Percentiles rank a stretch among this genome's conserved stretches.
Conservation (phyloP, 1,139 yeast genomes). For the Yamadazyma trypodendri region DNA sequence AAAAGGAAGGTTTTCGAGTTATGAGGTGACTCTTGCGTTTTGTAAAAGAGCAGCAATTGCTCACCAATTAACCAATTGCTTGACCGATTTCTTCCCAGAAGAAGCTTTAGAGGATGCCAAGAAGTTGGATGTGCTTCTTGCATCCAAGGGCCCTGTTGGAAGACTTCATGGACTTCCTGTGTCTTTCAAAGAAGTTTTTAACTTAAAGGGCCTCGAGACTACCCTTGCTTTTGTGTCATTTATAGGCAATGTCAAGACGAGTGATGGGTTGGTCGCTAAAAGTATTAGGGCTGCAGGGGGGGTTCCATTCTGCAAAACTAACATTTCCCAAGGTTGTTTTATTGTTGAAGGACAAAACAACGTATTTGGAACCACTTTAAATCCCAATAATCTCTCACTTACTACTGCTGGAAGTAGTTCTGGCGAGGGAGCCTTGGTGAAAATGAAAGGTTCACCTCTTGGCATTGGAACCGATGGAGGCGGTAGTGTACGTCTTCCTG, state of each 20-base stretch:
- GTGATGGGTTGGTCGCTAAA: slow-evolving; percentile 42
- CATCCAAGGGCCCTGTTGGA: slow-evolving; percentile 40
- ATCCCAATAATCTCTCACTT: slow-evolving; percentile 43
- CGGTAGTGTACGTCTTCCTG: slow-evolving; percentile 21
- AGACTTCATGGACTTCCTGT: slow-evolving; percentile 72
- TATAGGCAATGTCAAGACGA: slow-evolving; percentile 25
- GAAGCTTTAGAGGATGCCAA: slow-evolving; percentile 27
- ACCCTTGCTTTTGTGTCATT: slow-evolving; percentile 44
- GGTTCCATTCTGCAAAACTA: slow-evolving; percentile 54
- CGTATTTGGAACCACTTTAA: slow-evolving; percentile 47
- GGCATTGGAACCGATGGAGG: slow-evolving; percentile 35
- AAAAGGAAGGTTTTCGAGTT: slow-evolving; percentile 24
- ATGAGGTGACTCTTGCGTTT: slow-evolving; percentile 6
- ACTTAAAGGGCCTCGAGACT: slow-evolving; percentile 44
- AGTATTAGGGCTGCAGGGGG: slow-evolving; percentile 50
- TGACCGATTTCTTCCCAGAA: slow-evolving; percentile 31
- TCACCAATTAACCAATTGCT: slow-evolving; percentile 40
- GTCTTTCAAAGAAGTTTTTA: slow-evolving; percentile 54
- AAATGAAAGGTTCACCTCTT: slow-evolving; percentile 44
- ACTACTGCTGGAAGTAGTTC: slow-evolving; percentile 62
- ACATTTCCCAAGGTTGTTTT: slow-evolving; percentile 60
- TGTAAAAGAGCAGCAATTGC: slow-evolving; percentile 37
- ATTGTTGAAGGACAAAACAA: slow-evolving; percentile 47
- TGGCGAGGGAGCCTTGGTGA: slow-evolving; percentile 62
- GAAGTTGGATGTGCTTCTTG: slow-evolving; percentile 35